Base-by-base conservation (phyloP, 805 yeast genomes). In the Yamadazyma phyllophila region DNA sequence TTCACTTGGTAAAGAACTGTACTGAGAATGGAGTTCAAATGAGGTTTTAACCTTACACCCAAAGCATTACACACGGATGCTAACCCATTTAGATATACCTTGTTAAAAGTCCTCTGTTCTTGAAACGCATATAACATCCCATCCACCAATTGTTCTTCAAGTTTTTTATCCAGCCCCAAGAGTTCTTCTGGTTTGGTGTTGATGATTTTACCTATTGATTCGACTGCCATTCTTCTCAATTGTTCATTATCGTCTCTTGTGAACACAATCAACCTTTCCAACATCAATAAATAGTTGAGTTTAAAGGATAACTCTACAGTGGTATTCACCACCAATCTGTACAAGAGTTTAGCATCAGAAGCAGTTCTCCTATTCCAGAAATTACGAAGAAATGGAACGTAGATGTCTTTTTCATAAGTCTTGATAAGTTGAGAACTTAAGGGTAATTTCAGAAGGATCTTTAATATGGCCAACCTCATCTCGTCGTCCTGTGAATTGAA, bases 301-400 rank as follows among this genome's bases (percentile, higher is more conserved):
- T 81, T 84, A 38, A 74, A 69, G 1, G 96, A 80, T 12, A 94
- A 58, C 2, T 76, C 76, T 13, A 77, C 76, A 0, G 96, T 83
- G 0, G 97, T 82, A 31, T 83, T 88, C 1, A 84, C 77, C 27
- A 90, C 92, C 43, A 81, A 66, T 40, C 74, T 74, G 29, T 76
- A 74, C 7, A 81, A 60, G 42, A 82, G 78, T 2, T 53, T 52
- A 2, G 66, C 59, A 58, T 86, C 94, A 39, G 85, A 61, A 0
- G 97, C 96, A 45, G 80, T 69, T 57, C 97, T 72, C 57, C 97
- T 75, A 36, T 77, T 82, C 97, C 97, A 92, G 59, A 88, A 91
- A 46, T 71, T 65, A 49, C 74, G 71, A 59, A 90, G 80, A 51
- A 89, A 88, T 0, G 81, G 77, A 0, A 80, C 78, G 3, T 81